A percentile compares a stretch with the other conserved stretches of the same genome.
phyloP scores from a whole-genome alignment of 805 yeast species.

The Metschnikowia reukaufii region DNA sequence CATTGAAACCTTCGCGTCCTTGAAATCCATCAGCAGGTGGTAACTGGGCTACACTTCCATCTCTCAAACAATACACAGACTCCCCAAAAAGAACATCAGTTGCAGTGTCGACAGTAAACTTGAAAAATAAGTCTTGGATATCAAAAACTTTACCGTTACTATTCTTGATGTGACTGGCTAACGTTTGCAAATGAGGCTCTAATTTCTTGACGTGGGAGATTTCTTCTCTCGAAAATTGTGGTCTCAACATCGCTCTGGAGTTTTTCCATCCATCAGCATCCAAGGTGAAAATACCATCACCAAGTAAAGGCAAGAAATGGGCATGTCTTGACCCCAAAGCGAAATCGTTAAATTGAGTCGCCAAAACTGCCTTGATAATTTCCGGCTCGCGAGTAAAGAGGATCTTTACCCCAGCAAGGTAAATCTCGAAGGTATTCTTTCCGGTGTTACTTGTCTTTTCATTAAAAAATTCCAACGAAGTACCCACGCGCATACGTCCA shows the following conservation, averaged over 20 bases:
- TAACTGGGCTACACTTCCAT: slow-evolving; percentile 28
- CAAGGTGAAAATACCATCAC: slow-evolving; percentile 45
- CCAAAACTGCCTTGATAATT: slow-evolving; percentile 42
- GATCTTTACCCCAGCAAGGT: slow-evolving; percentile 22
- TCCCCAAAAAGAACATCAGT: slow-evolving; percentile 45
- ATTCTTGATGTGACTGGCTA: slow-evolving; percentile 31
- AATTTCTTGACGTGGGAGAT: slow-evolving; percentile 39
- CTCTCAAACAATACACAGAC: slow-evolving; percentile 34
- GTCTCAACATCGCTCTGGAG: slow-evolving; percentile 44
- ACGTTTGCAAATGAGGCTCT: slow-evolving; percentile 41
- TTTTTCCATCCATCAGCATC: slow-evolving; percentile 46
- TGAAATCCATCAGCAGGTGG: slow-evolving; percentile 23
- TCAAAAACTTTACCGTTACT: slow-evolving; percentile 32
- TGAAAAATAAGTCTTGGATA: slow-evolving; percentile 40
- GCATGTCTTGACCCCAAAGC: slow-evolving; percentile 39
- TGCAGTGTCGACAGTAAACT: slow-evolving; percentile 41
- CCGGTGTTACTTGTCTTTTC: not conserved
- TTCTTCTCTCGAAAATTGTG: slow-evolving; percentile 46
- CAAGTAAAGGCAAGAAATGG: slow-evolving; percentile 38
- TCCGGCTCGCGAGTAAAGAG: slow-evolving; percentile 39
- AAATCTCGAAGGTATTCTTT: slow-evolving; percentile 10
- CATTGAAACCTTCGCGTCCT: slow-evolving; percentile 36
- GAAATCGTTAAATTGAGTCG: slow-evolving; percentile 43
- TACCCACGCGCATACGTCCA: slow-evolving; percentile 12
- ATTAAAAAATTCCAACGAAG: slow-evolving; percentile 15